Base-by-base conservation (phyloP, 2,329 filamentous ascomycete genomes). In the Pochonia chlamydosporia region DNA sequence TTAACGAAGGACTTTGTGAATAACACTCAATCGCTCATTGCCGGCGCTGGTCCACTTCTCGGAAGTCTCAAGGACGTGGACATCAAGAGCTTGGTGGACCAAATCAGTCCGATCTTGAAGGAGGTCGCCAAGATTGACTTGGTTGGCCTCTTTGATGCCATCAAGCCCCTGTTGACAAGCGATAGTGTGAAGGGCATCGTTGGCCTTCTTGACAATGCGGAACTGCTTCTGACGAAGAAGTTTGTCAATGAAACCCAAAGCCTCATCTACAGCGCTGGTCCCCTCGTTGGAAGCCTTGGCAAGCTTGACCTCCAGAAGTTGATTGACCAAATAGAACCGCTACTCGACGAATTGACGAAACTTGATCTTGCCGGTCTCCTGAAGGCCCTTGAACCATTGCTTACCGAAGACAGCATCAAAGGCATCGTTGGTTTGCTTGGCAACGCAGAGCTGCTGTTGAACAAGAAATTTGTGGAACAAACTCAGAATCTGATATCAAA, bases 291-390 rank as follows among this genome's bases (percentile, higher is more conserved):
- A 5, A 61, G 57, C 2, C 50, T 70, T 5, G 58, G 58, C 37
- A 60, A 64, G 39, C 58, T 68, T 9, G 62, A 70, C 30, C 47
- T 70, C 0, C 46, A 60, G 44, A 61, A 58, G 6, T 20, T 62
- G 0, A 50, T 62, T 5, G 55, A 64, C 10, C 60, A 66, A 3
- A 40, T 69, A 2, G 57, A 57, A 5, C 67, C 67, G 0, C 49
- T 72, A 10, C 49, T 61, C 20, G 40, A 57, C 11, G 52, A 49
- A 16, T 25, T 62, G 2, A 52, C 59, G 51, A 61, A 64, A 35
- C 50, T 67, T 20, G 62, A 67, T 25, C 54, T 67, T 1, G 47
- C 58, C 11, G 57, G 59, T 1, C 51, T 66, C 2, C 35, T 67
- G 0, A 50, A 59, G 2, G 47, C 63, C 2, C 40, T 66, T 0